Evolutionary conservation across 805 yeast species (phyloP).

Genomic region (Sugiyamaella chiloensis): DNA sequence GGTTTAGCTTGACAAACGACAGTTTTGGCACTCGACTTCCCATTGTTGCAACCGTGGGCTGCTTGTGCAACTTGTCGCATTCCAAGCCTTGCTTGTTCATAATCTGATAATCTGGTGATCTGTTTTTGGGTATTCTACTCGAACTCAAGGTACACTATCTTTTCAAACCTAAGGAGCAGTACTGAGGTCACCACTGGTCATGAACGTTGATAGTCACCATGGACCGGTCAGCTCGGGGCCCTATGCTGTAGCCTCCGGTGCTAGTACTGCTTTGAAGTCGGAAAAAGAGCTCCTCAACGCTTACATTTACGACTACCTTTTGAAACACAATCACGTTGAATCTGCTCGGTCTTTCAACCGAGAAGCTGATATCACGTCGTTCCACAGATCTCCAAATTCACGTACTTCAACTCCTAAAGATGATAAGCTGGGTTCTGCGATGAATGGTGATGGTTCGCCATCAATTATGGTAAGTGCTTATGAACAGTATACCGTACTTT

Average conservation of each 20-base stretch:
- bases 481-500: neutral
- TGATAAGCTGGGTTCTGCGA: slow-evolving; percentile 4
- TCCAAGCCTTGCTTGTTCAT: neutral
- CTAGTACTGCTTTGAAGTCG: slow-evolving; percentile 9
- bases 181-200: no score
- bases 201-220: slow-evolving; percentile 10
- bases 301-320: slow-evolving; percentile 78
- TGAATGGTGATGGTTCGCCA: slow-evolving; percentile 11
- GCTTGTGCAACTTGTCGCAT: slow-evolving; percentile 2
- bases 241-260: neutral
- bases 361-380: slow-evolving; percentile 64
- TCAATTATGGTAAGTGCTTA: slow-evolving; percentile 1
- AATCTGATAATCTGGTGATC: no score
- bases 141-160: no score
- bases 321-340: slow-evolving; percentile 66
- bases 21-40: neutral
- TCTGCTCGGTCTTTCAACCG: slow-evolving; percentile 71
- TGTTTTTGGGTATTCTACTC: no score
- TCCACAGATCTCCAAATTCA: slow-evolving; percentile 30
- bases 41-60: slow-evolving; percentile 1
- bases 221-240: slow-evolving; percentile 6
- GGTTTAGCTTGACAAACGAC: slow-evolving; percentile 4
- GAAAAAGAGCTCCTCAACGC: slow-evolving; percentile 53
- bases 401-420: slow-evolving; percentile 16
- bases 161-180: no score